Percentiles rank a stretch among this genome's conserved stretches.
phyloP scores from a whole-genome alignment of 192 early-diverging fungal genomes.

The Podila epigama region DNA sequence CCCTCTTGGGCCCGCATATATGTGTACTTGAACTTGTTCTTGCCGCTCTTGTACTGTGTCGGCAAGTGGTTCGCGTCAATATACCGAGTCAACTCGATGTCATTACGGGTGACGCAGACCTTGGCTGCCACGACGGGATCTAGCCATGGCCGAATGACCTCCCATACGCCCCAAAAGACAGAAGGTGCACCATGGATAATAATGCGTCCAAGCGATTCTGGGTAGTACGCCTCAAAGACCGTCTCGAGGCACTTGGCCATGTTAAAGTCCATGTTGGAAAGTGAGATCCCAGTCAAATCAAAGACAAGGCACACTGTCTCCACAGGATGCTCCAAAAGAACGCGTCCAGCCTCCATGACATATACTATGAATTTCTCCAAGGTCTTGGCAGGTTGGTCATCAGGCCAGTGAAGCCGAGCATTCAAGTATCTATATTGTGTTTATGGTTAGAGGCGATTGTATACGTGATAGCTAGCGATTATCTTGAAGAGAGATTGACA shows the following conservation, averaged over 20 bases:
- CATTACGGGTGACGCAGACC: conserved; percentile 69
- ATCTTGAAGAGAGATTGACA: no score
- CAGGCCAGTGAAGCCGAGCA: conserved; percentile 48
- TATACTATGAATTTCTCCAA: conserved; percentile 70
- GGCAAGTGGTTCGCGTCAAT: conserved; percentile 69
- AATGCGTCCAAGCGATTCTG: conserved; percentile 79
- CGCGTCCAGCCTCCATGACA: conserved; percentile 73
- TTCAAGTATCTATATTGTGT: conserved; percentile 57
- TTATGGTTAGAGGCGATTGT: neutral
- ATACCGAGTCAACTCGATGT: conserved; percentile 65
- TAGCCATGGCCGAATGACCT: conserved; percentile 78
- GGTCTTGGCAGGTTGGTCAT: conserved; percentile 64
- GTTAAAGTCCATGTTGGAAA: conserved; percentile 81
- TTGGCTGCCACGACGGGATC: conserved; percentile 89
- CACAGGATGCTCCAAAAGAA: conserved; percentile 61
- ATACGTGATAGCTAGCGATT: neutral
- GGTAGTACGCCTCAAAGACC: conserved; percentile 86
- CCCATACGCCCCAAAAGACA: conserved; percentile 88
- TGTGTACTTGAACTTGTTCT: conserved; percentile 53
- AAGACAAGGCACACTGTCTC: conserved; percentile 80
- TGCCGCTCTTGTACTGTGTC: conserved; percentile 63
- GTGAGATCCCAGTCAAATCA: conserved; percentile 79
- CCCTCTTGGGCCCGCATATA: conserved; percentile 34
- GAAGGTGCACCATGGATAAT: conserved; percentile 87
- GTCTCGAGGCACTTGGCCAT: conserved; percentile 75